Evolutionary conservation across 2,329 filamentous ascomycete species (phyloP).

Genomic region (Orbilia ellipsospora): DNA sequence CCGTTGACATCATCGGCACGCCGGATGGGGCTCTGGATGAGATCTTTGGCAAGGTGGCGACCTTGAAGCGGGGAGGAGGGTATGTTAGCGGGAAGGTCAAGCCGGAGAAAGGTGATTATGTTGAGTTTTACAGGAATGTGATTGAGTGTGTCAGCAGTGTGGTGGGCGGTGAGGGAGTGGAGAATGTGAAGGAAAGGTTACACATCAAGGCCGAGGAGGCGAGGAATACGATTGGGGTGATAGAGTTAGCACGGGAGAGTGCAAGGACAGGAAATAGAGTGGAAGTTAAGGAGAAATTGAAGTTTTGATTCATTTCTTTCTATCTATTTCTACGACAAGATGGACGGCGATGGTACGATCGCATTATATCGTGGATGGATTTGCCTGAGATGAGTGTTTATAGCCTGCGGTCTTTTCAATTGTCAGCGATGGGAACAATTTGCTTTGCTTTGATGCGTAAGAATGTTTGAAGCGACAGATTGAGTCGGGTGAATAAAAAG

Average conservation of each 20-base stretch:
- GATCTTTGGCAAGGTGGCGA: conserved; percentile 26
- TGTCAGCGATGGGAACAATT: conserved; percentile 25
- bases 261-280: conserved; percentile 56
- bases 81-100: conserved; percentile 49
- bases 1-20: conserved; percentile 33
- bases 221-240: conserved; percentile 56
- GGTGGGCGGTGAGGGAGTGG: conserved; percentile 24
- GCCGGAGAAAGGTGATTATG: conserved; percentile 57
- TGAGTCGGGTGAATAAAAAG: conserved; percentile 4
- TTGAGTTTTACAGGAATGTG: conserved; percentile 57
- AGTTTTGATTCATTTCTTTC: conserved; percentile 12
- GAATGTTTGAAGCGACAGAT: too few species aligned
- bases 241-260: conserved; percentile 58
- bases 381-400: neutral
- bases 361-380: neutral
- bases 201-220: conserved; percentile 57
- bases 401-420: conserved; percentile 4
- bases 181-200: conserved; percentile 29
- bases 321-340: neutral
- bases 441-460: too few species aligned
- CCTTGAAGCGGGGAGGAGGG: neutral
- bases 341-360: neutral
- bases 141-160: conserved; percentile 50
- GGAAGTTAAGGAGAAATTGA: conserved; percentile 45
- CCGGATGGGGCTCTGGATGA: conserved; percentile 31